Evolutionary conservation across 2,329 filamentous ascomycete genomes (phyloP).

Genomic region (Coleophoma eucalyptorum): DNA sequence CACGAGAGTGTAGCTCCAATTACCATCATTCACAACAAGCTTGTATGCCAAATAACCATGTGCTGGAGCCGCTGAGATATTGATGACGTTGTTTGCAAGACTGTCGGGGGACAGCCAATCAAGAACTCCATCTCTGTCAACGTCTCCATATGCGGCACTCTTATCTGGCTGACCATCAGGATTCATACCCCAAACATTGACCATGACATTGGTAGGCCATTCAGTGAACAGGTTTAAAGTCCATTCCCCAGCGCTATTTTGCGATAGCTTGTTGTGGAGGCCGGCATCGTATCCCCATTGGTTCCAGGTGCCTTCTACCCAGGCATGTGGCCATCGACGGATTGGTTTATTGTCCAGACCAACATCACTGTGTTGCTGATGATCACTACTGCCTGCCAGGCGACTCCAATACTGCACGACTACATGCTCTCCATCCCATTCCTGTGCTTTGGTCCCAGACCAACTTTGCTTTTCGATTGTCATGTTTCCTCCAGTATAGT

Average conservation of each 20-base stretch:
- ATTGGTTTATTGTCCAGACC: conserved; percentile 26
- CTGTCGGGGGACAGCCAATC: conserved; percentile 58
- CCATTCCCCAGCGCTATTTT: conserved; percentile 48
- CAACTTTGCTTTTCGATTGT: conserved; percentile 46
- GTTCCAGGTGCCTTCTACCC: conserved; percentile 59
- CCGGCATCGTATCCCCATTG: conserved; percentile 61
- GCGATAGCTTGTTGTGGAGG: conserved; percentile 48
- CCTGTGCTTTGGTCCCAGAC: conserved; percentile 53
- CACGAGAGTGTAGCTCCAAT: conserved; percentile 44
- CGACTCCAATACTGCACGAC: conserved; percentile 60
- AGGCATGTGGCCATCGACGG: conserved; percentile 59
- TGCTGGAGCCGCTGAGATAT: conserved; percentile 47
- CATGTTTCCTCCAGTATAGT: conserved; percentile 46
- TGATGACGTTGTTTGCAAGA: conserved; percentile 54
- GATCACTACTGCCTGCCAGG: conserved; percentile 54
- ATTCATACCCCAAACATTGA: conserved; percentile 66
- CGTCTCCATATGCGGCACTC: conserved; percentile 54
- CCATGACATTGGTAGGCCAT: conserved; percentile 56
- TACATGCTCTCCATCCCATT: conserved; percentile 58
- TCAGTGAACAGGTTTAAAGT: conserved; percentile 57
- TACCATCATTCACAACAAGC: conserved; percentile 49
- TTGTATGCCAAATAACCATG: conserved; percentile 40
- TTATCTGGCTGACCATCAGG: conserved; percentile 58
- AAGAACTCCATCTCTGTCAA: conserved; percentile 54
- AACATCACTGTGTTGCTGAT: conserved; percentile 56